phyloP scores from a whole-genome alignment of 2,329 filamentous ascomycete species.

The Cyphellophora attinorum region DNA sequence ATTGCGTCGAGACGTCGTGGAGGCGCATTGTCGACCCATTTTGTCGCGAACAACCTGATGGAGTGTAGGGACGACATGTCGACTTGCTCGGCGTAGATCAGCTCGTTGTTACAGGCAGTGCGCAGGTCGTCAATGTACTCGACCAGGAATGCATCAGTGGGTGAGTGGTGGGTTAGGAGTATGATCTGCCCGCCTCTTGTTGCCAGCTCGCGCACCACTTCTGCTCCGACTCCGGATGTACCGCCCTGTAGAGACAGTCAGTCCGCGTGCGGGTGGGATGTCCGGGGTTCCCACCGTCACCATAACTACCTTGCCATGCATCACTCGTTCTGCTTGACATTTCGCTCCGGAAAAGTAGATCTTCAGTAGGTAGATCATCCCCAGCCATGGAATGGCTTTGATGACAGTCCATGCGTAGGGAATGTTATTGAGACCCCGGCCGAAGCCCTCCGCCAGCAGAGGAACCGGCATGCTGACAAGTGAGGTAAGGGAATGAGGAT shows the following conservation, averaged over 20 bases:
- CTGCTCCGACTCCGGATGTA: conserved; percentile 83
- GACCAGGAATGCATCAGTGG: conserved; percentile 77
- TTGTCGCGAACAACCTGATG: conserved; percentile 85
- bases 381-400: conserved; percentile 42
- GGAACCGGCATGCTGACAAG: conserved; percentile 48
- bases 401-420: conserved; percentile 45
- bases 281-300: conserved; percentile 55
- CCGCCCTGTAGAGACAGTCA: conserved; percentile 51
- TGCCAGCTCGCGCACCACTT: conserved; percentile 65
- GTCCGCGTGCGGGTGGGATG: conserved; percentile 1
- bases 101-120: conserved; percentile 62
- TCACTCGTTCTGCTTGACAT: conserved; percentile 67
- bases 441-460: conserved; percentile 44
- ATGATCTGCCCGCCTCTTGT: conserved; percentile 79
- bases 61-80: conserved; percentile 83
- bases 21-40: conserved; percentile 94
- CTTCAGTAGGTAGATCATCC: conserved; percentile 53
- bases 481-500: no score
- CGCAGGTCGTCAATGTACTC: conserved; percentile 90
- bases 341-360: conserved; percentile 64
- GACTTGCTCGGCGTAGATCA: conserved; percentile 93
- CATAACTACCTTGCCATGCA: conserved; percentile 91
- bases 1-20: conserved; percentile 84
- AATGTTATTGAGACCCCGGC: conserved; percentile 45
- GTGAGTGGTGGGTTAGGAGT: conserved; percentile 72